Percentiles rank a stretch among this genome's conserved stretches.
Conservation (phyloP, 805 yeast species). For the Metschnikowia cerradonensis region DNA sequence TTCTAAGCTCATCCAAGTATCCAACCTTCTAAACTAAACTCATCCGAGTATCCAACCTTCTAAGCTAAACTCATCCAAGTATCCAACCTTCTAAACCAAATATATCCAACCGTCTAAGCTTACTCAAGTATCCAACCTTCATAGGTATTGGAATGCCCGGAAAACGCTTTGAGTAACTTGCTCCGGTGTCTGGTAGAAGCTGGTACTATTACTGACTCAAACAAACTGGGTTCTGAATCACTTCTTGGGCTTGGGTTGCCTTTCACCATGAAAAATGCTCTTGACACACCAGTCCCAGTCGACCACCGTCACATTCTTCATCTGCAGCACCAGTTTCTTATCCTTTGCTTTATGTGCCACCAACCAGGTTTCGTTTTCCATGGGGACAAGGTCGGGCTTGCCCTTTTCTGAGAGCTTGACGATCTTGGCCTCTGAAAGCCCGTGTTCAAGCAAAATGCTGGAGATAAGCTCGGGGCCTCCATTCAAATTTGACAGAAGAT, state of each 20-base stretch:
- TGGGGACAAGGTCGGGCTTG: constrained; percentile 14
- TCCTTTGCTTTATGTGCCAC: constrained; percentile 38
- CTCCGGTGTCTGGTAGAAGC: too few species aligned
- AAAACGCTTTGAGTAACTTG: too few species aligned
- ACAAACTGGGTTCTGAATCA: neutral
- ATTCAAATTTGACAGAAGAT: constrained; percentile 52
- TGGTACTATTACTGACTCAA: too few species aligned
- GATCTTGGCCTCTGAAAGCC: constrained; percentile 33
- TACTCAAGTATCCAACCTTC: too few species aligned
- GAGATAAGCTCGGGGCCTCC: constrained; percentile 58
- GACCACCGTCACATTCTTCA: constrained; percentile 32
- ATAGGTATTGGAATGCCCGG: too few species aligned
- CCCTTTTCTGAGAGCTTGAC: constrained; percentile 17
- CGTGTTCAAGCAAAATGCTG: constrained; percentile 59
- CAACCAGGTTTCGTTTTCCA: constrained; percentile 19
- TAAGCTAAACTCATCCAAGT: too few species aligned
- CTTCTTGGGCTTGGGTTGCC: constrained; percentile 1
- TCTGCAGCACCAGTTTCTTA: constrained; percentile 5
- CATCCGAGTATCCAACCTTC: too few species aligned
- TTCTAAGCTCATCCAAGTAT: too few species aligned
- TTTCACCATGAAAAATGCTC: constrained; percentile 42
- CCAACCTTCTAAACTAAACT: too few species aligned
- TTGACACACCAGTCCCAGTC: constrained; percentile 67
- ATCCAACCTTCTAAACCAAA: too few species aligned
- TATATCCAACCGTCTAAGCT: too few species aligned